Percentiles rank a stretch among this genome's conserved stretches.
These are phyloP conservation scores for Athelia sp. DNA, from an alignment of 1,284 basidiomycete genomes.

Conservation along the genomic window DNA sequence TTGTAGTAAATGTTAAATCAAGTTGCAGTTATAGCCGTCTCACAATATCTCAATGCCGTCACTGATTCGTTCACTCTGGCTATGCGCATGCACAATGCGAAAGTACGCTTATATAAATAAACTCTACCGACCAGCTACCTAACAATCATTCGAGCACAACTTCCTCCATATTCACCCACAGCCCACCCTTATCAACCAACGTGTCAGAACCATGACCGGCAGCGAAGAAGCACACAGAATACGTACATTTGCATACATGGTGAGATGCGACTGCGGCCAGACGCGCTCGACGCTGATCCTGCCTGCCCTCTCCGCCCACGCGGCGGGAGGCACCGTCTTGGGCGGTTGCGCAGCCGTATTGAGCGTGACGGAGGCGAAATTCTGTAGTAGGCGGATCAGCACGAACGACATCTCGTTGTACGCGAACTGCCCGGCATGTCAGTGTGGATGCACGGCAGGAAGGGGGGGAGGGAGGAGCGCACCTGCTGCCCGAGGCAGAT, in stretches of 20 bases:
- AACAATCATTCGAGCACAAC: too few species aligned
- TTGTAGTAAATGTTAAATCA: too few species aligned
- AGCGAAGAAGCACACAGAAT: slow-evolving; percentile 22
- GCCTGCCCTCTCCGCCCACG: too few species aligned
- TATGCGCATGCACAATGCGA: too few species aligned
- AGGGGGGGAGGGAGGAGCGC: too few species aligned
- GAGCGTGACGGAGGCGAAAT: slow-evolving; percentile 25
- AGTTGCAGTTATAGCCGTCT: too few species aligned
- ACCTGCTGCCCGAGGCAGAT: slow-evolving; percentile 10
- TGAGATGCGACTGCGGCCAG: slow-evolving; percentile 48
- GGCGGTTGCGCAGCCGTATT: slow-evolving; percentile 31
- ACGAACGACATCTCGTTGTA: slow-evolving; percentile 39
- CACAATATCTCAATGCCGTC: too few species aligned
- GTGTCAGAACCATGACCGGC: slow-evolving; percentile 14
- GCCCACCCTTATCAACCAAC: slow-evolving; percentile 26
- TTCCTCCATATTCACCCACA: slow-evolving; percentile 34
- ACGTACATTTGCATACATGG: slow-evolving; percentile 38
- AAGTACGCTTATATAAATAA: too few species aligned
- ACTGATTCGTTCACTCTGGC: too few species aligned
- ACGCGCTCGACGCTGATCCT: slow-evolving; percentile 44
- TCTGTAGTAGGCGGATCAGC: slow-evolving; percentile 33
- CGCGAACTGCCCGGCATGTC: too few species aligned
- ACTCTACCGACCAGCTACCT: too few species aligned
- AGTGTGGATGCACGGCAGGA: too few species aligned
- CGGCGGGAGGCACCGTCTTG: slow-evolving; percentile 35